Percentiles rank a stretch among this genome's conserved stretches.
These are phyloP conservation scores for Perkinsela sp. DNA, from an alignment of 208 protist species.

Conservation along the genomic window DNA sequence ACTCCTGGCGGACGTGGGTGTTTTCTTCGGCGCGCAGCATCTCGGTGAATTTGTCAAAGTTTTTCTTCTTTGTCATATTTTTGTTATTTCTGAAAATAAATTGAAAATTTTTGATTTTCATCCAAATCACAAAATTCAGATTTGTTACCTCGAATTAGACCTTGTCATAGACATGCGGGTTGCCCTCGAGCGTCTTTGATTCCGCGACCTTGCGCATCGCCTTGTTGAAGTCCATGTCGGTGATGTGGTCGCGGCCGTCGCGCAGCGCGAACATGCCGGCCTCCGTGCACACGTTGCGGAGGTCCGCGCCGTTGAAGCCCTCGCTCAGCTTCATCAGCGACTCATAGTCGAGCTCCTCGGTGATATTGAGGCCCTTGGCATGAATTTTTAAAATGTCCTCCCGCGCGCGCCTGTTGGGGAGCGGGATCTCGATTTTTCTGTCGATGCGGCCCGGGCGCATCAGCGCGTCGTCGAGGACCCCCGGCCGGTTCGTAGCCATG, in stretches of 20 bases:
- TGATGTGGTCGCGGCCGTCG: slow-evolving; percentile 79
- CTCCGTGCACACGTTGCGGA: slow-evolving; percentile 93
- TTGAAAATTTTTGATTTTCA: no score
- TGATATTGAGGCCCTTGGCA: slow-evolving; percentile 72
- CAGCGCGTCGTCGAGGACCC: slow-evolving; percentile 83
- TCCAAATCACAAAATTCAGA: no score
- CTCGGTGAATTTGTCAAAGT: neutral
- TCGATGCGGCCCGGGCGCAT: slow-evolving; percentile 83
- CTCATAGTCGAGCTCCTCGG: slow-evolving; percentile 94
- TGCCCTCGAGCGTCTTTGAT: slow-evolving; percentile 88
- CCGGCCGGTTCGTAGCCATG: slow-evolving; percentile 94
- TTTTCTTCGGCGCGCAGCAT: neutral
- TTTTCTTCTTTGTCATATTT: neutral
- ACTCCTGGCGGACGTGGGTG: neutral
- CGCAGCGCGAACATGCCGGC: slow-evolving; percentile 95
- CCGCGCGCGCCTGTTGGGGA: slow-evolving; percentile 89
- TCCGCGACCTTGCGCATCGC: slow-evolving; percentile 89
- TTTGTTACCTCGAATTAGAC: no score
- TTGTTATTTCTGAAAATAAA: no score
- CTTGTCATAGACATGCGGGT: slow-evolving; percentile 46
- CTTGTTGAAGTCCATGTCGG: slow-evolving; percentile 97
- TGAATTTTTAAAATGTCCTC: slow-evolving; percentile 95
- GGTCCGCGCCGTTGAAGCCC: slow-evolving; percentile 95
- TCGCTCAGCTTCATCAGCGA: slow-evolving; percentile 92
- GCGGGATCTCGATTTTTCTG: slow-evolving; percentile 88